Conservation (phyloP, 2,329 filamentous ascomycete species). For the Cryphonectria radicalis region DNA sequence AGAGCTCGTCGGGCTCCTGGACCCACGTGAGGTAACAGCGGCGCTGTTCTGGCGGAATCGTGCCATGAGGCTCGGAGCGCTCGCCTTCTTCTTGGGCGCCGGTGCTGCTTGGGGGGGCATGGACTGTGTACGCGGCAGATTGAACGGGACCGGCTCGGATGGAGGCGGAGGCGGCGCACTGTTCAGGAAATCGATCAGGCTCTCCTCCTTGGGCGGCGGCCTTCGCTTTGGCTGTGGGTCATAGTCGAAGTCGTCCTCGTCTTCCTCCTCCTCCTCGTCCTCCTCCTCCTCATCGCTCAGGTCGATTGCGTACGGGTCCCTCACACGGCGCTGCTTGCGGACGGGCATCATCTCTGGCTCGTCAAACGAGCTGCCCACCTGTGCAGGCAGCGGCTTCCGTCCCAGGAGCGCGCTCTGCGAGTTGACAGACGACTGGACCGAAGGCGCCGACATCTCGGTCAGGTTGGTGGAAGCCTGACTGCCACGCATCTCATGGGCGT, state of each 20-base stretch:
- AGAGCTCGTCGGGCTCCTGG: conserved; percentile 35
- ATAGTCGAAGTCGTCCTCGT: conserved; percentile 41
- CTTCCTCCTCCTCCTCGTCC: conserved; percentile 43
- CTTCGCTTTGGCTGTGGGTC: conserved; percentile 50
- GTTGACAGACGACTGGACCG: conserved; percentile 68
- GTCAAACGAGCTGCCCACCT: conserved; percentile 40
- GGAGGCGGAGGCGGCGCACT: conserved; percentile 69
- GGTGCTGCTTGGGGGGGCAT: conserved; percentile 39
- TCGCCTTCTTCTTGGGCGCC: conserved; percentile 63
- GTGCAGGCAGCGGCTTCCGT: conserved; percentile 39
- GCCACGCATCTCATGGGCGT: conserved; percentile 58
- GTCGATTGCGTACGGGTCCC: conserved; percentile 94
- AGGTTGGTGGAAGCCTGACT: conserved; percentile 60
- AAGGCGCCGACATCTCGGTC: conserved; percentile 62
- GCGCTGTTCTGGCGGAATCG: conserved; percentile 54
- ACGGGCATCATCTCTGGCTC: conserved; percentile 64
- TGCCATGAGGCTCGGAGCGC: conserved; percentile 64
- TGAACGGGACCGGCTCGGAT: conserved; percentile 43
- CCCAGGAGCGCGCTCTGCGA: conserved; percentile 73
- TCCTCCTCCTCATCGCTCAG: conserved; percentile 68
- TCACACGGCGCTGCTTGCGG: conserved; percentile 76
- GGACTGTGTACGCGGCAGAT: conserved; percentile 39
- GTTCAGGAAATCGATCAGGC: conserved; percentile 73
- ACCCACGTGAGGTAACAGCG: conserved; percentile 32
- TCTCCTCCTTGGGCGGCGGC: conserved; percentile 63